A percentile compares a stretch with the other conserved stretches of the same genome.
phyloP scores from a whole-genome alignment of 2,329 filamentous ascomycete species.

The Calonectria pteridis region DNA sequence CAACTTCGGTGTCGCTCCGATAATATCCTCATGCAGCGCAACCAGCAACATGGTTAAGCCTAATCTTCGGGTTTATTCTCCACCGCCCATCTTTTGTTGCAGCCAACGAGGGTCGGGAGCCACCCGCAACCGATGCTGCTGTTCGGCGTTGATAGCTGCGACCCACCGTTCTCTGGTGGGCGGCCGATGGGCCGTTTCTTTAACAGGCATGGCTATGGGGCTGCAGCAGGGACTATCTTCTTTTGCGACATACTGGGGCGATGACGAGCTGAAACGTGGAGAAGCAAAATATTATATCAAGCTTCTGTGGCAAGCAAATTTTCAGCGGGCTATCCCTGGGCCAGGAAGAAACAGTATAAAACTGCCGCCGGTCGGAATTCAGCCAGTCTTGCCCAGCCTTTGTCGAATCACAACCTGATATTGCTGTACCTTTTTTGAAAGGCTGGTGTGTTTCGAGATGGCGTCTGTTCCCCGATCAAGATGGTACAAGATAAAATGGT shows the following conservation, averaged over 20 bases:
- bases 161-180: not conserved
- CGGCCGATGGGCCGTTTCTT: not conserved
- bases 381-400: not conserved
- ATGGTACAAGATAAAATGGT: constrained; percentile 27
- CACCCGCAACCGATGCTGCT: not conserved
- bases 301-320: not conserved
- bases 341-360: not conserved
- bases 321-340: not conserved
- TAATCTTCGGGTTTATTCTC: not conserved
- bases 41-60: not conserved
- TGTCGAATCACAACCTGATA: no score
- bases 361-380: not conserved
- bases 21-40: not conserved
- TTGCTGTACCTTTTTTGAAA: not conserved
- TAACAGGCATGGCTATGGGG: not conserved
- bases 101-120: not conserved
- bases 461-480: constrained; percentile 19
- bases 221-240: not conserved
- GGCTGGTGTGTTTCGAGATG: not conserved
- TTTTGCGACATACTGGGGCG: constrained; percentile 2
- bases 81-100: not conserved
- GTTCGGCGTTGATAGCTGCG: not conserved
- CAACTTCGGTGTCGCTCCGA: constrained; percentile 11
- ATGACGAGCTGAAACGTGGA: constrained; percentile 12
- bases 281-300: not conserved